Evolutionary conservation across 768 basidiomycete genomes (phyloP).

Genomic region (Solioccasus polychromus): DNA sequence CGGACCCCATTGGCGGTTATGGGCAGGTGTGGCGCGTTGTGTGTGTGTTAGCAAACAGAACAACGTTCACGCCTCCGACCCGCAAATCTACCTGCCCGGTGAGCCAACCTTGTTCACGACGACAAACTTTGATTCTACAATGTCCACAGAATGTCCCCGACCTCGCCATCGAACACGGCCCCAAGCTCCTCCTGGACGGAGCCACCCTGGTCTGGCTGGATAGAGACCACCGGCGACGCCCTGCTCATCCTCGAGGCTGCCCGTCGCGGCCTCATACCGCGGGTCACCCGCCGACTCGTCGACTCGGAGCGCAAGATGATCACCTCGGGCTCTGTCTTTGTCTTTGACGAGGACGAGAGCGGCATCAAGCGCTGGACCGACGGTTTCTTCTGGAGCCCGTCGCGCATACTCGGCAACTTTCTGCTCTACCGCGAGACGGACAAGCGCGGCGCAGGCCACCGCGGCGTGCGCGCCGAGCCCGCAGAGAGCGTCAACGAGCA

Average conservation of each 20-base stretch:
- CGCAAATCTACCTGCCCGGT: constrained; percentile 64
- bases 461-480: constrained; percentile 45
- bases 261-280: constrained; percentile 82
- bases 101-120: constrained; percentile 64
- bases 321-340: constrained; percentile 89
- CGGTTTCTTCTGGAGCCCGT: constrained; percentile 94
- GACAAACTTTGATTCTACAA: constrained; percentile 41
- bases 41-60: too few relatives aligned
- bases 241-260: constrained; percentile 97
- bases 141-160: constrained; percentile 35
- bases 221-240: constrained; percentile 93
- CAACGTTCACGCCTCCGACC: constrained; percentile 47
- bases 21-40: constrained; percentile 33
- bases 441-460: constrained; percentile 68
- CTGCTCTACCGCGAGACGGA: constrained; percentile 94
- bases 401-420: constrained; percentile 91
- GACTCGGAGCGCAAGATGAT: constrained; percentile 94
- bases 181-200: too few relatives aligned
- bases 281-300: constrained; percentile 88
- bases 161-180: constrained; percentile 23
- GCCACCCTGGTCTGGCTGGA: constrained; percentile 92
- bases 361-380: constrained; percentile 99
- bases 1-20: constrained; percentile 31
- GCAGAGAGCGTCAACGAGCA: constrained; percentile 39
- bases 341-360: constrained; percentile 96